Conservation (phyloP, 306 rosid genomes). For the Vigna unguiculata region DNA sequence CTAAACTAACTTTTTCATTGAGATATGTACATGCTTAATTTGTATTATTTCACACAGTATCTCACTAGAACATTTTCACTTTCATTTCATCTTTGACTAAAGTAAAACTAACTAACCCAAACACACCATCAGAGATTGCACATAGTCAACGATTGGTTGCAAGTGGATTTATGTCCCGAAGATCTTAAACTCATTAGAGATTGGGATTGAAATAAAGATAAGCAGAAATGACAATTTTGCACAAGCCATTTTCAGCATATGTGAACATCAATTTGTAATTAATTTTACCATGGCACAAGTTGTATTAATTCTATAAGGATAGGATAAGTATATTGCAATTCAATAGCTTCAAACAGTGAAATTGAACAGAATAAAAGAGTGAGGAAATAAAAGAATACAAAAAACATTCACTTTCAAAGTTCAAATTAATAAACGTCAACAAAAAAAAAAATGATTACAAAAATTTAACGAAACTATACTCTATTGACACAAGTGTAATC, state of each 20-base stretch:
- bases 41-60: conserved; percentile 4
- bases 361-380: conserved; percentile 8
- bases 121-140: conserved; percentile 10
- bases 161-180: background rate
- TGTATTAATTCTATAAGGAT: conserved; percentile 27
- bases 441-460: background rate
- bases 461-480: conserved; percentile 8
- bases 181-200: background rate
- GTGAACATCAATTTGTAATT: conserved; percentile 16
- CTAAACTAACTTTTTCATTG: conserved; percentile 3
- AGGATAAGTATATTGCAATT: background rate
- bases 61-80: conserved; percentile 6
- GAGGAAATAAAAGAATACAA: background rate
- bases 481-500: background rate
- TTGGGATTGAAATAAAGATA: conserved; percentile 8
- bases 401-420: conserved; percentile 10
- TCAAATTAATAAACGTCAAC: conserved; percentile 34
- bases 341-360: conserved; percentile 1
- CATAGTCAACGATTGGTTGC: conserved; percentile 5
- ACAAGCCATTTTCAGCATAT: conserved; percentile 20
- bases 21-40: background rate
- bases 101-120: conserved; percentile 30
- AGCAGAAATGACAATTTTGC: conserved; percentile 11
- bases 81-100: conserved; percentile 11
- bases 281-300: background rate